Percentiles rank a stretch among this genome's conserved stretches.
Evolutionary conservation across 176 grass and related monocot genomes (phyloP).

Genomic region (Oropetium thomaeum): DNA sequence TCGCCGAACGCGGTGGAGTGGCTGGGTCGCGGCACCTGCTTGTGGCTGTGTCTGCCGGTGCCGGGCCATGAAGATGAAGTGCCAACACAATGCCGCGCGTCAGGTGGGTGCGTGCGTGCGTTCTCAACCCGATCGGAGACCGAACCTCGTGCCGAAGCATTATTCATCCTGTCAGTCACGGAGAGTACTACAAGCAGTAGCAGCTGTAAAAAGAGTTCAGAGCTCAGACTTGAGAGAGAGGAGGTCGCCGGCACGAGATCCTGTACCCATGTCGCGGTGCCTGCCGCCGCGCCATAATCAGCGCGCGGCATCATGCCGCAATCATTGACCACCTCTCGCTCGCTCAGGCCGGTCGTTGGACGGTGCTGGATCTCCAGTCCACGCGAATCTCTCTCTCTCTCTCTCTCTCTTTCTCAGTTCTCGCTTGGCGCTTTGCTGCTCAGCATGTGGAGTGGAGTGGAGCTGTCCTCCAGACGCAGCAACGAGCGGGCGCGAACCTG

Average conservation of each 20-base stretch:
- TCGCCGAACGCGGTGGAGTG: too few species aligned
- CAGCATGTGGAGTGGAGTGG: slow-evolving; percentile 14
- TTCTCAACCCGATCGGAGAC: background rate
- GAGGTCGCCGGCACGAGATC: background rate
- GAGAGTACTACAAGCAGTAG: too few species aligned
- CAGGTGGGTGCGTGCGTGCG: background rate
- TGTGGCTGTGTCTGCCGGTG: too few species aligned
- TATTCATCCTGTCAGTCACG: too few species aligned
- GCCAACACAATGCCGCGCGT: too few species aligned
- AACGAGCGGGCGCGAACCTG: too few species aligned
- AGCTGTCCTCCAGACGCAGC: background rate
- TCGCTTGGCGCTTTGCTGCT: background rate
- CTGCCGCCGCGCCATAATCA: slow-evolving; percentile 2
- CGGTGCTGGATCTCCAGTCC: background rate
- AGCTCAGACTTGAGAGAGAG: background rate
- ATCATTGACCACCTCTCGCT: slow-evolving; percentile 31
- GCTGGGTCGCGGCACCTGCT: too few species aligned
- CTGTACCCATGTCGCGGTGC: slow-evolving; percentile 1
- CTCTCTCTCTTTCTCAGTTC: background rate
- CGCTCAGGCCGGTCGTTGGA: background rate
- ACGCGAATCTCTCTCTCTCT: background rate
- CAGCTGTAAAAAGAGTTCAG: too few species aligned
- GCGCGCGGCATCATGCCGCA: slow-evolving; percentile 23
- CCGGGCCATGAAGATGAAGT: too few species aligned
- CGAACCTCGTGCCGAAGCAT: background rate